A percentile compares a stretch with the other conserved stretches of the same genome.
Conservation (phyloP, 2,329 filamentous ascomycete species). For the Fusarium incarnatum region DNA sequence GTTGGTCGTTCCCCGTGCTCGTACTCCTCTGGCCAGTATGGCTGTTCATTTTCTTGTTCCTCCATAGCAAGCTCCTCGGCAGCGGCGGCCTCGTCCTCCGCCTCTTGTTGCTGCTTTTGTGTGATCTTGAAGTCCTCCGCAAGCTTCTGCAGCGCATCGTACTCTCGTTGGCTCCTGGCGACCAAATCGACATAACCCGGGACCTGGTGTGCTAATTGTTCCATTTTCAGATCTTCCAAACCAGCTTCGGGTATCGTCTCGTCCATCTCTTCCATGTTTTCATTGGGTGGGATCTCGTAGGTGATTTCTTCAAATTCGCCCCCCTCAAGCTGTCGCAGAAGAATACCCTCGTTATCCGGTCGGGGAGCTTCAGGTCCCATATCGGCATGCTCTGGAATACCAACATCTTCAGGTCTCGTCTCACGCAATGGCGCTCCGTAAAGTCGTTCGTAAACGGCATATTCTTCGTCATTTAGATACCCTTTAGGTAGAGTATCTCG, state of each 20-base stretch:
- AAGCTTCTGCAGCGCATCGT: constrained; percentile 64
- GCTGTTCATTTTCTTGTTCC: constrained; percentile 44
- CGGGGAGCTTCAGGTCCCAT: constrained; percentile 46
- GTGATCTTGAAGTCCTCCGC: constrained; percentile 68
- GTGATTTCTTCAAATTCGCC: constrained; percentile 73
- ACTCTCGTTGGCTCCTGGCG: constrained; percentile 67
- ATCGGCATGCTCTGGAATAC: constrained; percentile 56
- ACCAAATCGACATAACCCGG: constrained; percentile 60
- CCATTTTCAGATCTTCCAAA: constrained; percentile 27
- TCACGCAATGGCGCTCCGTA: constrained; percentile 80
- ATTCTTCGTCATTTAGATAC: constrained; percentile 77
- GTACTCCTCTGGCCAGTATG: constrained; percentile 48
- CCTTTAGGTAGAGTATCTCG: constrained; percentile 80
- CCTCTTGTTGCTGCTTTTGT: constrained; percentile 50
- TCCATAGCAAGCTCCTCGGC: constrained; percentile 50
- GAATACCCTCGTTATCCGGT: constrained; percentile 52
- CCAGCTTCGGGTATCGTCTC: constrained; percentile 8
- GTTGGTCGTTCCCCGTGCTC: constrained; percentile 51
- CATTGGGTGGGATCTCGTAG: constrained; percentile 52
- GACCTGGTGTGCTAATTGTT: constrained; percentile 46
- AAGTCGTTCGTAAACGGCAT: constrained; percentile 79
- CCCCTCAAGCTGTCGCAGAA: constrained; percentile 67
- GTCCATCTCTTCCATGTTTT: constrained; percentile 40
- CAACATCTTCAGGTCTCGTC: constrained; percentile 70
- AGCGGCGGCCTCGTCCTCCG: constrained; percentile 50